These are phyloP conservation scores for Pseudogymnoascus sp. DNA, from an alignment of 2,329 filamentous ascomycete genomes.

Conservation along the genomic window DNA sequence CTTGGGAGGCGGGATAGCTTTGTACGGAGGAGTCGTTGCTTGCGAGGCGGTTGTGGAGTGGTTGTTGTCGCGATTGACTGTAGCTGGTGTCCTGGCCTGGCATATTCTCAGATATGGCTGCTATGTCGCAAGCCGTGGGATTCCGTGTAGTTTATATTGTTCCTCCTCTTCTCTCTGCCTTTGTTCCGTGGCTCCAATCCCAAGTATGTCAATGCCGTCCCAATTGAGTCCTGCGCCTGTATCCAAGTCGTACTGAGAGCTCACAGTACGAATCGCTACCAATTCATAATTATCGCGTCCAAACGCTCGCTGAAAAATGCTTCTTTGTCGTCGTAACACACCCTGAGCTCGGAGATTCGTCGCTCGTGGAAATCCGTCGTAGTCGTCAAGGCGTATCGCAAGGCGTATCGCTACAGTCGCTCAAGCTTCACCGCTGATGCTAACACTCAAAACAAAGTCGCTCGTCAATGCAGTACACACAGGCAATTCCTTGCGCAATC, in stretches of 20 bases:
- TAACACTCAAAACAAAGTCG: neutral
- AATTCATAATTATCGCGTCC: neutral
- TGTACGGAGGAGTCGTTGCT: neutral
- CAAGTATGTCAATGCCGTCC: neutral
- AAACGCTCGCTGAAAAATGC: neutral
- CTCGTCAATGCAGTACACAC: neutral
- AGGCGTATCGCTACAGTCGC: neutral
- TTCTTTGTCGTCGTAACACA: neutral
- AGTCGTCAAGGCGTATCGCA: neutral
- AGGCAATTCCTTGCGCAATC: neutral
- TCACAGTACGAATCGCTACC: neutral
- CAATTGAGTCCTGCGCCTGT: neutral
- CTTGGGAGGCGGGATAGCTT: neutral
- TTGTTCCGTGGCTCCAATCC: neutral
- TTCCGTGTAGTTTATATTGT: neutral
- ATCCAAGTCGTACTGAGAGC: neutral
- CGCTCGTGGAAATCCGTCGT: neutral
- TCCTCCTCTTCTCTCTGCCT: neutral
- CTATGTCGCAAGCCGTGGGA: neutral
- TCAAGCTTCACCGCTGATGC: neutral
- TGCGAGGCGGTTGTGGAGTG: neutral
- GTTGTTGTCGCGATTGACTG: conserved; percentile 4
- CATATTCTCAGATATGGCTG: neutral
- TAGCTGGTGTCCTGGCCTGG: neutral
- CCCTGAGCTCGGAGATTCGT: neutral